Evolutionary conservation across 2,329 filamentous ascomycete species (phyloP).

Genomic region (Ophiocordyceps australis): DNA sequence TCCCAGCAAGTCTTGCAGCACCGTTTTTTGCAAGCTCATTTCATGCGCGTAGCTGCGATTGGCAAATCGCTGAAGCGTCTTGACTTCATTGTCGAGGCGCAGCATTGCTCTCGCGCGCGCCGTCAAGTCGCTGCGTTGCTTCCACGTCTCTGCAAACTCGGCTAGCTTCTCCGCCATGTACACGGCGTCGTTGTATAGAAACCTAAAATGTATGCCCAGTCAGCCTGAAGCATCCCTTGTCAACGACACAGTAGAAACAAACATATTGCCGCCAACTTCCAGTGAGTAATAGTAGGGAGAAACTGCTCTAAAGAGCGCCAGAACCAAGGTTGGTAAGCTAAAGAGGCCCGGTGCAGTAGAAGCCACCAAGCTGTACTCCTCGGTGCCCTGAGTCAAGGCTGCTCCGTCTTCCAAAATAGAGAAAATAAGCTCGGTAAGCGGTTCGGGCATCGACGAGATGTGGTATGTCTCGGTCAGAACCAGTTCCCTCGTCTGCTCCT

Average conservation of each 20-base stretch:
- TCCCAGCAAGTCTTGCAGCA: constrained; percentile 42
- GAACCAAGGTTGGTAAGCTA: constrained; percentile 48
- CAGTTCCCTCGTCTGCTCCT: constrained; percentile 38
- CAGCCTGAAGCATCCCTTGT: not conserved
- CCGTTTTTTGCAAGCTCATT: constrained; percentile 39
- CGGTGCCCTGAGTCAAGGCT: constrained; percentile 34
- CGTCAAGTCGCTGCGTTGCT: constrained; percentile 30
- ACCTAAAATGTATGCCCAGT: constrained; percentile 21
- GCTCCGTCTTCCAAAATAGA: constrained; percentile 42
- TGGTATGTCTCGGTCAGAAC: constrained; percentile 73
- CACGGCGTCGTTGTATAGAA: constrained; percentile 48
- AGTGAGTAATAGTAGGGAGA: constrained; percentile 56
- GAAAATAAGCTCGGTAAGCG: constrained; percentile 50
- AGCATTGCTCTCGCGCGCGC: constrained; percentile 33
- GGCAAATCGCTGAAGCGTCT: constrained; percentile 39
- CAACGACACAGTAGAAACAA: constrained; percentile 8
- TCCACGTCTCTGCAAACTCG: constrained; percentile 31
- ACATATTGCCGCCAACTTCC: constrained; percentile 46
- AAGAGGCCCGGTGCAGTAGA: constrained; percentile 54
- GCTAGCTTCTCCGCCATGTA: constrained; percentile 41
- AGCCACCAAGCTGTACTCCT: constrained; percentile 37
- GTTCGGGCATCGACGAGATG: constrained; percentile 73
- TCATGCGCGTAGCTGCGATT: constrained; percentile 43
- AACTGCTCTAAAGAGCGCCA: constrained; percentile 67
- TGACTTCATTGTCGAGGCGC: constrained; percentile 40